Evolutionary conservation across 768 basidiomycete species (phyloP).

Genomic region (Pholiota microspora): DNA sequence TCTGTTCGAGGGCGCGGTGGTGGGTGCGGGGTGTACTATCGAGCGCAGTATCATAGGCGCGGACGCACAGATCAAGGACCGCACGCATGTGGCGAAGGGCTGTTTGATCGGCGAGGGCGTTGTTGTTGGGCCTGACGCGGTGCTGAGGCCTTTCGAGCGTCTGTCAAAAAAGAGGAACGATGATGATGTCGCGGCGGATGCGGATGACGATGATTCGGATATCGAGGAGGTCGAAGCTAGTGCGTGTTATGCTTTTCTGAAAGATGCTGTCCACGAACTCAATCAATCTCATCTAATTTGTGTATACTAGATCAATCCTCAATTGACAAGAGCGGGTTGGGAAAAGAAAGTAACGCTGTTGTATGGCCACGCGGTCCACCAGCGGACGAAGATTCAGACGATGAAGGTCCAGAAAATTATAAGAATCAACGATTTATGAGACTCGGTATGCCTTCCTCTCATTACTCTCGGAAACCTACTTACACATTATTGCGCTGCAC

Average conservation of each 20-base stretch:
- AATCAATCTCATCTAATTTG: neutral
- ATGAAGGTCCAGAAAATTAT: conserved; percentile 57
- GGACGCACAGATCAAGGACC: conserved; percentile 68
- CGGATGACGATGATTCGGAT: conserved; percentile 54
- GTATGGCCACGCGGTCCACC: conserved; percentile 75
- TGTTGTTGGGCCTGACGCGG: conserved; percentile 69
- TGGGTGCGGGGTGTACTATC: conserved; percentile 73
- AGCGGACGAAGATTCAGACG: conserved; percentile 62
- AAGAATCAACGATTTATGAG: conserved; percentile 74
- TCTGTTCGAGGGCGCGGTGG: conserved; percentile 73
- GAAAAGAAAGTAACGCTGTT: conserved; percentile 72
- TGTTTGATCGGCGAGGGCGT: conserved; percentile 84
- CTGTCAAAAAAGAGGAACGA: conserved; percentile 56
- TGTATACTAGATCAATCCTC: conserved; percentile 46
- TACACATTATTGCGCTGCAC: neutral
- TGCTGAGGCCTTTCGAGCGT: conserved; percentile 66
- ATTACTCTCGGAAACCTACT: neutral
- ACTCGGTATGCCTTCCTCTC: conserved; percentile 52
- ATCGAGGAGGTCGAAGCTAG: conserved; percentile 67
- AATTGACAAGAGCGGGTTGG: conserved; percentile 46
- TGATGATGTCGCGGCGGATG: conserved; percentile 30
- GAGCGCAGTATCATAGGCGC: conserved; percentile 80
- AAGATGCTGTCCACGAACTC: too few relatives aligned
- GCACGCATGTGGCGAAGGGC: conserved; percentile 65
- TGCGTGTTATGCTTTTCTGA: too few relatives aligned